These are phyloP conservation scores for Priceomyces castillae DNA, from an alignment of 805 yeast species.

Conservation along the genomic window DNA sequence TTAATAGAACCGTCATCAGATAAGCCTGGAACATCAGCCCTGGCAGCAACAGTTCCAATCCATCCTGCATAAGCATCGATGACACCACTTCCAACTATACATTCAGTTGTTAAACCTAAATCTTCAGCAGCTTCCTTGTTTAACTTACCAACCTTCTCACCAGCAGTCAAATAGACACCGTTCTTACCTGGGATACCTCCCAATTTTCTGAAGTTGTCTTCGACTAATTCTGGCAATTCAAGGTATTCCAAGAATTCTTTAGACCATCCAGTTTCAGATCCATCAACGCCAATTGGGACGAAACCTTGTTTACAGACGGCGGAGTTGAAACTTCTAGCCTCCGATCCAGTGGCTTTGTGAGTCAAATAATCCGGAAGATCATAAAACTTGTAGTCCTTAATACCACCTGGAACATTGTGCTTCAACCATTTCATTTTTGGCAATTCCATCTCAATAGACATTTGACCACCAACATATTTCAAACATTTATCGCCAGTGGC, in stretches of 20 bases:
- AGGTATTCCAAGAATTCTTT: slow-evolving; percentile 65
- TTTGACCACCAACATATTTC: slow-evolving; percentile 92
- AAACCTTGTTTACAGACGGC: slow-evolving; percentile 95
- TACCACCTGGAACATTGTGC: slow-evolving; percentile 65
- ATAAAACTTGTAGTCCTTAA: slow-evolving; percentile 72
- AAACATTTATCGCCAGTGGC: slow-evolving; percentile 74
- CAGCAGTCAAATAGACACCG: slow-evolving; percentile 80
- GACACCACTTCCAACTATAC: slow-evolving; percentile 91
- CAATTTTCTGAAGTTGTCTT: slow-evolving; percentile 69
- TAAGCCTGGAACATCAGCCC: slow-evolving; percentile 60
- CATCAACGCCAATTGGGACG: slow-evolving; percentile 89
- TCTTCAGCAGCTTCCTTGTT: slow-evolving; percentile 67
- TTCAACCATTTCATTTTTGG: slow-evolving; percentile 98
- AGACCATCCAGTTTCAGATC: slow-evolving; percentile 86
- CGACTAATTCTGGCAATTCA: slow-evolving; percentile 74
- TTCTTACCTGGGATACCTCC: slow-evolving; percentile 80
- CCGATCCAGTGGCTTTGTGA: slow-evolving; percentile 84
- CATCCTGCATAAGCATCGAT: slow-evolving; percentile 99
- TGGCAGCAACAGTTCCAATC: slow-evolving; percentile 97
- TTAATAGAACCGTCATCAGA: slow-evolving; percentile 51
- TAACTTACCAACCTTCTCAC: slow-evolving; percentile 81
- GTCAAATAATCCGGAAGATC: slow-evolving; percentile 92
- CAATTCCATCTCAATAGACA: slow-evolving; percentile 98
- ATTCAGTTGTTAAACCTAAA: slow-evolving; percentile 74
- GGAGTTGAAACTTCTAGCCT: slow-evolving; percentile 85